Evolutionary conservation across 805 yeast species (phyloP).

Genomic region (Monosporozyma servazzii): DNA sequence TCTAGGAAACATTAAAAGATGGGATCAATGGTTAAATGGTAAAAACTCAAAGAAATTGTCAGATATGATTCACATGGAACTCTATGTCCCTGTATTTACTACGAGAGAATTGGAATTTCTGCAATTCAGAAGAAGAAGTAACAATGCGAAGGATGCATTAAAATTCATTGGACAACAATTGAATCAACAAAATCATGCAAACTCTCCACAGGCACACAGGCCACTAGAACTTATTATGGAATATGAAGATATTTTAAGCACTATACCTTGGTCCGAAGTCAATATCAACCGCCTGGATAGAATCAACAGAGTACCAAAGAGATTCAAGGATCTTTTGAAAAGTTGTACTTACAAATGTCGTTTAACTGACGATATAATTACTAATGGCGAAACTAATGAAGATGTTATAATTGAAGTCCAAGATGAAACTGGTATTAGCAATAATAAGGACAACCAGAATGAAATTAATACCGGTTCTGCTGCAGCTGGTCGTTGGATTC

Average conservation of each 20-base stretch:
- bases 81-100: slow-evolving; percentile 44
- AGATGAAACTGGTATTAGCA: not conserved
- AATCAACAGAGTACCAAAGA: slow-evolving; percentile 36
- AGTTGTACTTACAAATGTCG: slow-evolving; percentile 49
- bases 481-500: slow-evolving; percentile 37
- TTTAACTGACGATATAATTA: slow-evolving; percentile 10
- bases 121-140: slow-evolving; percentile 46
- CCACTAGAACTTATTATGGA: slow-evolving; percentile 33
- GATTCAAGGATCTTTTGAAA: slow-evolving; percentile 46
- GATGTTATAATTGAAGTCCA: slow-evolving; percentile 7
- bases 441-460: not conserved
- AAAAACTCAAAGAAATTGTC: not conserved
- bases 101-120: slow-evolving; percentile 51
- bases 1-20: slow-evolving; percentile 54
- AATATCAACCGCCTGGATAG: slow-evolving; percentile 6
- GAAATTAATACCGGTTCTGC: not conserved
- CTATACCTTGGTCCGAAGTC: slow-evolving; percentile 21
- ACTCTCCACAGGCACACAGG: slow-evolving; percentile 3
- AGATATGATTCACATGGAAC: slow-evolving; percentile 29
- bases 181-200: slow-evolving; percentile 8
- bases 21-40: slow-evolving; percentile 33
- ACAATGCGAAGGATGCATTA: slow-evolving; percentile 58
- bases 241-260: slow-evolving; percentile 35
- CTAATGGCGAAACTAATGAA: slow-evolving; percentile 25
- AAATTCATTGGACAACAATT: slow-evolving; percentile 43